phyloP scores from a whole-genome alignment of 108 stramenopile species.

The Discostella pseudostelligera region DNA sequence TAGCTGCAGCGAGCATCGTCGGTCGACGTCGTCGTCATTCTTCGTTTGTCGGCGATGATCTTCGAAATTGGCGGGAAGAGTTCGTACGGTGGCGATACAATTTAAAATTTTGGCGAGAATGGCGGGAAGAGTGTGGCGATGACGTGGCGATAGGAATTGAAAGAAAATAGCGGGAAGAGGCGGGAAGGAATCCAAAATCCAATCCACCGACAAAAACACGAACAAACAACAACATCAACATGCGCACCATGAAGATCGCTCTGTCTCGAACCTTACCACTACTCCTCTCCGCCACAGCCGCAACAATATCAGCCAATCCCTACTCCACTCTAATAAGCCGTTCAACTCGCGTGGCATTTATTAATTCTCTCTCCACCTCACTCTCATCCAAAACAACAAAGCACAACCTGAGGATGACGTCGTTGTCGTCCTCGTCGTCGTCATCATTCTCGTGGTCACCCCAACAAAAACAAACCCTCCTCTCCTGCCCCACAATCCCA shows the following conservation, averaged over 20 bases:
- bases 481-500: slow-evolving; percentile 59
- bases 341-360: slow-evolving; percentile 3
- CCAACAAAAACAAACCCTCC: slow-evolving; percentile 31
- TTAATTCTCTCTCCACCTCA: slow-evolving; percentile 4
- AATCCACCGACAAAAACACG: no score
- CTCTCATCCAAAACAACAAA: not conserved
- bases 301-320: slow-evolving; percentile 5
- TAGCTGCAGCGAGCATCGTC: no score
- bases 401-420: not conserved
- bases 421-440: slow-evolving; percentile 17
- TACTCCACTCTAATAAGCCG: not conserved
- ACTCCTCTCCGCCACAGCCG: slow-evolving; percentile 24
- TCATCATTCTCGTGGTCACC: slow-evolving; percentile 8
- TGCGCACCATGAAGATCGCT: slow-evolving; percentile 20
- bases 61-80: no score
- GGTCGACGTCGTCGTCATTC: not conserved
- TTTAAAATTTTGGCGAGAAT: no score
- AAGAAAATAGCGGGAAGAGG: no score
- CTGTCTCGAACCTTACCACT: slow-evolving; percentile 2
- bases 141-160: no score
- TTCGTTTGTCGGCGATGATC: not conserved
- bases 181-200: no score
- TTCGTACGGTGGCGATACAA: not conserved
- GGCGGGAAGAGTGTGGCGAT: no score
- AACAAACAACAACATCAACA: no score